These are phyloP conservation scores for Neophaeococcomyces mojaviensis DNA, from an alignment of 2,329 filamentous ascomycete species.

Conservation along the genomic window DNA sequence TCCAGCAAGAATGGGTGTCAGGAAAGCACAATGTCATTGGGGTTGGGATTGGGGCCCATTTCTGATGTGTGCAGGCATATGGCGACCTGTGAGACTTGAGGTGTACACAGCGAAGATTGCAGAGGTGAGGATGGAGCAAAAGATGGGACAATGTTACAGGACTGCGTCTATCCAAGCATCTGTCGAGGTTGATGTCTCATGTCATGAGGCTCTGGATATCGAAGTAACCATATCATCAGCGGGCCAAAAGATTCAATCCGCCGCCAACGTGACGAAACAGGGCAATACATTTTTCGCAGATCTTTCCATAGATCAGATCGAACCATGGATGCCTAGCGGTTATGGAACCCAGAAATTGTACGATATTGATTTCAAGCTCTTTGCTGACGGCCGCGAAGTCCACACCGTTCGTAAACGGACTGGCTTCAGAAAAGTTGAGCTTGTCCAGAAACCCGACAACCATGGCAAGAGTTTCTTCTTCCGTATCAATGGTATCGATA, in stretches of 20 bases:
- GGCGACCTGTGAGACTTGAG: constrained; percentile 61
- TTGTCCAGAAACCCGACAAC: constrained; percentile 38
- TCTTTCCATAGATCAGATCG: constrained; percentile 32
- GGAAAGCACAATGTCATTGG: constrained; percentile 61
- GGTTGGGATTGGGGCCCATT: constrained; percentile 66
- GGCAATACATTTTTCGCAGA: background rate
- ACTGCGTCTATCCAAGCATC: constrained; percentile 29
- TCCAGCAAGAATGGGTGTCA: constrained; percentile 37
- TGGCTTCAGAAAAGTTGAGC: constrained; percentile 47
- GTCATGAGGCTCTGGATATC: constrained; percentile 29
- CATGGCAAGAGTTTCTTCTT: constrained; percentile 58
- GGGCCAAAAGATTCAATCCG: constrained; percentile 24
- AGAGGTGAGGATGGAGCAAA: constrained; percentile 45
- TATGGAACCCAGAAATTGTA: constrained; percentile 54
- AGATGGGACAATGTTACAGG: constrained; percentile 33
- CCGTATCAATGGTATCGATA: constrained; percentile 56
- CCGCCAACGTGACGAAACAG: constrained; percentile 23
- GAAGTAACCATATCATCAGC: constrained; percentile 22
- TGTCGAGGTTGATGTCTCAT: constrained; percentile 22
- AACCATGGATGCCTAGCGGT: constrained; percentile 53
- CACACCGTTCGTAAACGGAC: constrained; percentile 38
- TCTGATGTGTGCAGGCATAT: constrained; percentile 55
- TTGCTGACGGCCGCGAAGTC: constrained; percentile 28
- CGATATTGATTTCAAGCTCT: constrained; percentile 41
- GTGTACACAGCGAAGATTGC: constrained; percentile 51